phyloP scores from a whole-genome alignment of 768 basidiomycete genomes.

The Lentinula lateritia region DNA sequence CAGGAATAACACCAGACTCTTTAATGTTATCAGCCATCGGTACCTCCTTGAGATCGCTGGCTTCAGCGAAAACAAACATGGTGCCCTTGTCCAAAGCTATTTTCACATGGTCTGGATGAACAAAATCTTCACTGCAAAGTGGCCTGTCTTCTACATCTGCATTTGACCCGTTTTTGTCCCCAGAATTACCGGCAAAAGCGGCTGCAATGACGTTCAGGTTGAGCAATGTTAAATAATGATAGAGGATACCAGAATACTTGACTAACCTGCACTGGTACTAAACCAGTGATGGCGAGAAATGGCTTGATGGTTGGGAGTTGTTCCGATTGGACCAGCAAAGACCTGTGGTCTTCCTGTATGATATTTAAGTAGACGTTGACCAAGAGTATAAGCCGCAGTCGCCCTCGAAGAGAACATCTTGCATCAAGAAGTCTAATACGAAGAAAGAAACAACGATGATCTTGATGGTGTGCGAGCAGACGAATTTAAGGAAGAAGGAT shows the following conservation, averaged over 20 bases:
- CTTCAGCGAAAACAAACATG: constrained; percentile 1
- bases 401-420: not conserved
- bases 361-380: not conserved
- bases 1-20: not conserved
- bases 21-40: not conserved
- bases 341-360: not conserved
- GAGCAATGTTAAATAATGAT: not conserved
- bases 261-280: not conserved
- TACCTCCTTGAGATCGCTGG: not conserved
- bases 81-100: not conserved
- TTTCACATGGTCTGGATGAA: not conserved
- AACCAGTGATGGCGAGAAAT: not conserved
- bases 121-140: not conserved
- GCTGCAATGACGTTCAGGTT: not conserved
- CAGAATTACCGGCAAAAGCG: no score
- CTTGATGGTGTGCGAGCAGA: not conserved
- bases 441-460: not conserved
- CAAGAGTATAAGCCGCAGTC: not conserved
- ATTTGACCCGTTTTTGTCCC: not conserved
- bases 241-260: no score
- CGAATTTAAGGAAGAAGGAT: not conserved
- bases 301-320: not conserved
- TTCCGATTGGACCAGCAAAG: not conserved
- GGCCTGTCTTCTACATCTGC: not conserved
- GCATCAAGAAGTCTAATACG: not conserved